Conservation (phyloP, 805 yeast genomes). For the Cyberlindnera amylophila region DNA sequence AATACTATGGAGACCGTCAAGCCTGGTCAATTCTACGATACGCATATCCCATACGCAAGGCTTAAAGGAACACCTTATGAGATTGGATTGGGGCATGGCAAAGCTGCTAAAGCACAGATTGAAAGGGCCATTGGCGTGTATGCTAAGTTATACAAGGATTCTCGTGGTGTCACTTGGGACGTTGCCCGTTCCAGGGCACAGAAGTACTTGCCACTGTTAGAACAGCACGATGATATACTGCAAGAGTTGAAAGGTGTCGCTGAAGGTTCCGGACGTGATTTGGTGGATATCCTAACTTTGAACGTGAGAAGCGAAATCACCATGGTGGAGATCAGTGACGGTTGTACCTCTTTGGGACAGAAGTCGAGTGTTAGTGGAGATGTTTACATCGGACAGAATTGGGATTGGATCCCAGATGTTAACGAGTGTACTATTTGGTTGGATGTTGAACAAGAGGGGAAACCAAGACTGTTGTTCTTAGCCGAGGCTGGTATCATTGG, state of each 20-base stretch:
- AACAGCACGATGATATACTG: constrained; percentile 30
- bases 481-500: constrained; percentile 29
- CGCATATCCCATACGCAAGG: constrained; percentile 25
- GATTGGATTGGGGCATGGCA: constrained; percentile 35
- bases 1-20: constrained; percentile 15
- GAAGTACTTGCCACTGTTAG: constrained; percentile 28
- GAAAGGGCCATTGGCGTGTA: constrained; percentile 29
- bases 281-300: constrained; percentile 35
- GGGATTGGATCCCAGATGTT: constrained; percentile 38
- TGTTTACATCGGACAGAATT: constrained; percentile 34
- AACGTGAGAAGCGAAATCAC: constrained; percentile 39
- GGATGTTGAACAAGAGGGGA: constrained; percentile 22
- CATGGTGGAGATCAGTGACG: constrained; percentile 33
- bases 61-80: constrained; percentile 26
- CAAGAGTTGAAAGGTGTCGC: constrained; percentile 38
- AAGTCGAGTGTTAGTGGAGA: constrained; percentile 22
- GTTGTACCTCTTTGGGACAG: constrained; percentile 35
- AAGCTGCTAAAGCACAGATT: constrained; percentile 30
- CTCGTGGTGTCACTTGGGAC: constrained; percentile 28
- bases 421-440: constrained; percentile 23
- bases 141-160: constrained; percentile 25
- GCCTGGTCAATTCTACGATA: constrained; percentile 25
- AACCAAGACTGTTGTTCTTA: constrained; percentile 25
- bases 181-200: constrained; percentile 28
- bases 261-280: constrained; percentile 31